Base-by-base conservation (phyloP, 2,329 filamentous ascomycete species). In the Peltaster fructicola region DNA sequence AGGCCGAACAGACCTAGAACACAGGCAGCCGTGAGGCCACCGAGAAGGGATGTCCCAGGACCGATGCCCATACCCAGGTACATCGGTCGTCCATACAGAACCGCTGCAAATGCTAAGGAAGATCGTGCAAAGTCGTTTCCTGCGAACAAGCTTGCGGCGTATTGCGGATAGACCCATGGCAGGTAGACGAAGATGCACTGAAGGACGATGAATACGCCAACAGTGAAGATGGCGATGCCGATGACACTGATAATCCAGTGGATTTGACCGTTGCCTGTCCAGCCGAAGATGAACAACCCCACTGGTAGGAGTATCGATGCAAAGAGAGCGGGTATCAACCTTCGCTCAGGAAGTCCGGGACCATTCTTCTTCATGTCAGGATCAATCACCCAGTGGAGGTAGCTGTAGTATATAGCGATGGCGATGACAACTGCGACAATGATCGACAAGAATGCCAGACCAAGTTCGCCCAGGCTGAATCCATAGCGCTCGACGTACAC, bases 381-480 rank as follows among this genome's bases (percentile, higher is more conserved):
- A 22, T 38, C 38, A 11, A 37, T 31, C 14, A 38, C 23, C 18
- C 27, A 36, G 27, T 34, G 34, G 25, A 39, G 16, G 26, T 39
- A 44, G 9, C 29, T 13, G 30, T 37, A 38, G 32, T 42, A 47
- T 15, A 24, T 23, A 8, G 23, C 25, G 18, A 65, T 50, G 18
- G 59, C 65, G 28, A 71, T 40, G 5, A 66, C 30, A 39, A 63
- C 68, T 7, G 63, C 54, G n/a, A 72, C 57, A 14, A 69, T 50
- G 38, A 73, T 57, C 34, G 61, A 65, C 23, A 68, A 51, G 52
- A 74, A 74, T 21, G 69, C 59, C 7, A 73, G 56, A 15, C 68
- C 67, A 32, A 65, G 50, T 34, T 68, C 43, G 15, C 68, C 67
- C 3, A 64, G 47, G 30, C 56, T 61, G 59, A 76, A 72, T 40